Percentiles rank a stretch among this genome's conserved stretches.
Conservation (phyloP, 768 basidiomycete genomes). For the Wakefieldia striispora region DNA sequence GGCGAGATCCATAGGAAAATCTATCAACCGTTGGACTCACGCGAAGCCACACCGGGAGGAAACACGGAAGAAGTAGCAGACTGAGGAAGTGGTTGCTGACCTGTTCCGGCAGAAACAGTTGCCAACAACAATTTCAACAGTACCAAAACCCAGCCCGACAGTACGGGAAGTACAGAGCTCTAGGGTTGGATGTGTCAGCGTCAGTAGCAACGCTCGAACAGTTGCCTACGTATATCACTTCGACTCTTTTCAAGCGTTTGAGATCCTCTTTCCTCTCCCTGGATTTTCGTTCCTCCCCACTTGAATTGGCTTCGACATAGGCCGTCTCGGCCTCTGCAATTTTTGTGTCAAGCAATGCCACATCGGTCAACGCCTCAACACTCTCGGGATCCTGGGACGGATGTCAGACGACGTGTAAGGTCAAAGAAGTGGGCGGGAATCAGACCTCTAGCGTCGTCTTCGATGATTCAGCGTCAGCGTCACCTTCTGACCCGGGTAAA, state of each 20-base stretch:
- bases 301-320: conserved; percentile 48
- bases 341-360: conserved; percentile 69
- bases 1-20: neutral
- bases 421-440: neutral
- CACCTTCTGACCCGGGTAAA: conserved; percentile 66
- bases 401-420: neutral
- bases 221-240: conserved; percentile 85
- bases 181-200: conserved; percentile 31
- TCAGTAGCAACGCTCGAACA: neutral
- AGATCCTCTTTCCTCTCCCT: conserved; percentile 76
- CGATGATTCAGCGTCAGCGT: conserved; percentile 51
- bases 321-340: conserved; percentile 63
- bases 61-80: conserved; percentile 69
- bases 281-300: conserved; percentile 55
- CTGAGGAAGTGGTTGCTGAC: conserved; percentile 53
- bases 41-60: conserved; percentile 66
- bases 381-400: conserved; percentile 52
- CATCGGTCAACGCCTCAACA: conserved; percentile 66
- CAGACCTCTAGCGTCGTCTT: conserved; percentile 44
- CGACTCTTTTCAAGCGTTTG: conserved; percentile 84
- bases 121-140: conserved; percentile 89
- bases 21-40: conserved; percentile 37
- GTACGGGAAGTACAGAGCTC: conserved; percentile 78
- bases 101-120: conserved; percentile 81
- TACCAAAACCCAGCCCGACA: conserved; percentile 91